phyloP scores from a whole-genome alignment of 2,329 filamentous ascomycete species.

The Coniochaeta sp. region DNA sequence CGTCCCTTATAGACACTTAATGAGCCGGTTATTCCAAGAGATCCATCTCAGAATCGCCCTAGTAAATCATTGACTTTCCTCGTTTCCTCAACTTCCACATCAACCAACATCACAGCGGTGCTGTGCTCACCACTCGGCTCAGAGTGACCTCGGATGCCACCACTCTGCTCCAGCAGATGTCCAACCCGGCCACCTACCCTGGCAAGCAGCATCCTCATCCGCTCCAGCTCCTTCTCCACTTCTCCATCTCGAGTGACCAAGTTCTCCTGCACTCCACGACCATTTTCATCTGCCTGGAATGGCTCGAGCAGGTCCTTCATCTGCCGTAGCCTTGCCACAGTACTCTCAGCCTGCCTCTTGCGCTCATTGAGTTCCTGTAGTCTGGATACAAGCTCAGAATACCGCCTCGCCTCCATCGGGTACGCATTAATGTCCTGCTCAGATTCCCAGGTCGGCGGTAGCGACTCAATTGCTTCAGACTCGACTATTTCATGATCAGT shows the following conservation, averaged over 20 bases:
- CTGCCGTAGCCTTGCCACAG: slow-evolving; percentile 36
- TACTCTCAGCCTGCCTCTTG: slow-evolving; percentile 24
- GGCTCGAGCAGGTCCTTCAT: slow-evolving; percentile 43
- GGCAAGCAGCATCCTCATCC: slow-evolving; percentile 55
- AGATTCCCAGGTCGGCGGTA: slow-evolving; percentile 39
- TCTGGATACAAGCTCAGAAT: slow-evolving; percentile 38
- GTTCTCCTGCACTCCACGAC: slow-evolving; percentile 52
- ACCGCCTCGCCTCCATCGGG: slow-evolving; percentile 42
- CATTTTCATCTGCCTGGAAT: slow-evolving; percentile 26
- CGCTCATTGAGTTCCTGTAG: slow-evolving; percentile 42
- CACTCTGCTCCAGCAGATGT: slow-evolving; percentile 18
- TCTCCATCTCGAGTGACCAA: slow-evolving; percentile 57
- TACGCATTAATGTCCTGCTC: slow-evolving; percentile 26
- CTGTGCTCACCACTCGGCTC: slow-evolving; percentile 9
- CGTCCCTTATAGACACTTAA: background rate
- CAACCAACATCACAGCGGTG: slow-evolving; percentile 19
- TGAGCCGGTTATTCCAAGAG: background rate
- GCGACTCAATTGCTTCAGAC: slow-evolving; percentile 32
- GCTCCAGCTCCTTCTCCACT: slow-evolving; percentile 58
- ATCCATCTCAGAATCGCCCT: background rate
- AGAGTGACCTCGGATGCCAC: background rate
- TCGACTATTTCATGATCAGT: slow-evolving; percentile 7
- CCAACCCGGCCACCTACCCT: slow-evolving; percentile 49
- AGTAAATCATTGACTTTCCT: slow-evolving; percentile 23
- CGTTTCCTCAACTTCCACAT: slow-evolving; percentile 30